Conservation (phyloP, 2,329 filamentous ascomycete species). For the Xylariaceae sp. region DNA sequence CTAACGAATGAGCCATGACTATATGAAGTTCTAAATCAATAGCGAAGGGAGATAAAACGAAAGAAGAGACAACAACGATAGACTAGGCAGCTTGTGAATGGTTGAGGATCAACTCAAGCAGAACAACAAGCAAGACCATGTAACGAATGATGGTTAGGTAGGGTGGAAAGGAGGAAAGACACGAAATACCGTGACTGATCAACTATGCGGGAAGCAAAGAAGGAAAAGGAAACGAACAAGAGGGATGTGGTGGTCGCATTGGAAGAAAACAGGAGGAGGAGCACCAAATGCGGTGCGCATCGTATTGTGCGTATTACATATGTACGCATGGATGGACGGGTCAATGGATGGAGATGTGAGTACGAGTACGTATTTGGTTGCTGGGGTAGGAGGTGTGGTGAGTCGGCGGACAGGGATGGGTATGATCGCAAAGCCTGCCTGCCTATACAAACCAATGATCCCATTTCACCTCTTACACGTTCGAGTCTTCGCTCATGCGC, state of each 20-base stretch:
- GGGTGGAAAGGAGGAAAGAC: constrained; percentile 14
- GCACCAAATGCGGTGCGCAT: constrained; percentile 14
- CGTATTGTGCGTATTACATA: constrained; percentile 1
- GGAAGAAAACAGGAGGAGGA: constrained; percentile 4
- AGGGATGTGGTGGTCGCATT: constrained; percentile 22
- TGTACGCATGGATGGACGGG: not conserved
- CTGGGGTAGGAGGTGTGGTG: not conserved
- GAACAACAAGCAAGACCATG: constrained; percentile 13
- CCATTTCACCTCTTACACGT: not conserved
- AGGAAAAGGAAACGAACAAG: constrained; percentile 10
- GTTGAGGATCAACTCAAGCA: constrained; percentile 7
- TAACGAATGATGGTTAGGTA: constrained; percentile 14
- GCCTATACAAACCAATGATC: not conserved
- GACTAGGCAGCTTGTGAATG: not conserved
- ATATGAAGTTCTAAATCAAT: constrained; percentile 3
- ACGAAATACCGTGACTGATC: constrained; percentile 20
- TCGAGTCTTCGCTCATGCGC: not conserved
- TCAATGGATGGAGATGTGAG: not conserved
- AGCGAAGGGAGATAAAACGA: constrained; percentile 6
- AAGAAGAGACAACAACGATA: not conserved
- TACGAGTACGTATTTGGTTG: not conserved
- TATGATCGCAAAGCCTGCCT: not conserved
- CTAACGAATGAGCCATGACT: constrained; percentile 32
- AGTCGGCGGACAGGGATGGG: not conserved
- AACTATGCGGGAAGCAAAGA: constrained; percentile 8